Evolutionary conservation across 2,329 filamentous ascomycete genomes (phyloP).

Genomic region (Orbilia ellipsospora): DNA sequence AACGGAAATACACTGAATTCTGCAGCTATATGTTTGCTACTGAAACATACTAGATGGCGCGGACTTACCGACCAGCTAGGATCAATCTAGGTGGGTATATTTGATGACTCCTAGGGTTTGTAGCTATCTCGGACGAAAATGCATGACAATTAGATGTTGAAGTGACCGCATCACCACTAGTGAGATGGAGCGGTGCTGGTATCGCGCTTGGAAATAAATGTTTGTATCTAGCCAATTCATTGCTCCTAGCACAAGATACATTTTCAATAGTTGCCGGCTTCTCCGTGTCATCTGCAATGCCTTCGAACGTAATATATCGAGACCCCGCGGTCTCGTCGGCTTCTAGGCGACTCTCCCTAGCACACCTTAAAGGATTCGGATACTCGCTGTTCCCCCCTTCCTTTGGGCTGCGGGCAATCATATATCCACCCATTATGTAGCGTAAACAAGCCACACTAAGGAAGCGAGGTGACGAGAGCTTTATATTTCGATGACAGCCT

Average conservation of each 20-base stretch:
- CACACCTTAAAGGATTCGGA: constrained; percentile 27
- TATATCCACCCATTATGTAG: constrained; percentile 45
- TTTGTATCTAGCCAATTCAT: constrained; percentile 42
- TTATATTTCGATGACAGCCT: no score
- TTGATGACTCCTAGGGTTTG: constrained; percentile 24
- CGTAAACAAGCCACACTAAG: background rate
- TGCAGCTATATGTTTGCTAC: background rate
- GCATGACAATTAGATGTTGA: constrained; percentile 8
- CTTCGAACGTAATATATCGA: constrained; percentile 27
- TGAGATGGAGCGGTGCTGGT: constrained; percentile 20
- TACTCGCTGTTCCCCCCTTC: constrained; percentile 17
- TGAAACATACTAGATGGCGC: no score
- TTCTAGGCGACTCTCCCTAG: constrained; percentile 28
- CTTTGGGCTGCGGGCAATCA: constrained; percentile 38
- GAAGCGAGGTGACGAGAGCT: background rate
- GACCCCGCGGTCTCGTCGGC: constrained; percentile 15
- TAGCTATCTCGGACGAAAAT: constrained; percentile 16
- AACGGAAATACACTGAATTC: background rate
- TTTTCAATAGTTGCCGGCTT: constrained; percentile 13
- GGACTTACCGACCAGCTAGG: constrained; percentile 36
- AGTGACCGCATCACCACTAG: constrained; percentile 17
- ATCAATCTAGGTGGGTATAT: constrained; percentile 24
- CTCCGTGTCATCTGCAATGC: constrained; percentile 20
- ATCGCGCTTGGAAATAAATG: constrained; percentile 36
- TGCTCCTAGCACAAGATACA: constrained; percentile 2